Percentiles rank a stretch among this genome's conserved stretches.
Evolutionary conservation across 2,329 filamentous ascomycete genomes (phyloP).

Genomic region (Pseudovirgaria hyperparasitica): DNA sequence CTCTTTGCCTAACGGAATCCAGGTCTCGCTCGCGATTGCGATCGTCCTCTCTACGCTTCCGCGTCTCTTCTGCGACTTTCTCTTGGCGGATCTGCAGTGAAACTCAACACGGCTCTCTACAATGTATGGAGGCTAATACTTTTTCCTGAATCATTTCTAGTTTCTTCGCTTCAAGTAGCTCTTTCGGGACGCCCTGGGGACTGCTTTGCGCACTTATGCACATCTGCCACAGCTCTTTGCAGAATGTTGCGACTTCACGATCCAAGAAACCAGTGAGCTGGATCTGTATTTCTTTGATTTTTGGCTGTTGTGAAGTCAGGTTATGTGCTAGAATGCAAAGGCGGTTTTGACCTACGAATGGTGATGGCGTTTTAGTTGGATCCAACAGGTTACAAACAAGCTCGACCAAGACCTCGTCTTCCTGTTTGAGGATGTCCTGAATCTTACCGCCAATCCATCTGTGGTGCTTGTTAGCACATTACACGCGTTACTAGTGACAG

Average conservation of each 20-base stretch:
- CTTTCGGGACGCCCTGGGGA: constrained; percentile 83
- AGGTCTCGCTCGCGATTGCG: constrained; percentile 59
- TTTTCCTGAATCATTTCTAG: constrained; percentile 88
- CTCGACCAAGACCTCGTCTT: constrained; percentile 93
- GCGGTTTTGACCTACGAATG: constrained; percentile 50
- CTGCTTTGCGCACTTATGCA: constrained; percentile 82
- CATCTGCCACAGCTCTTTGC: constrained; percentile 86
- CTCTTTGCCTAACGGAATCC: constrained; percentile 53
- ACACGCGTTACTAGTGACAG: neutral
- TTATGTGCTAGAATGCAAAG: constrained; percentile 1
- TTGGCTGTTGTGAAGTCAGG: constrained; percentile 50
- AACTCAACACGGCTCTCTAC: constrained; percentile 10
- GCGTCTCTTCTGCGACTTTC: constrained; percentile 63
- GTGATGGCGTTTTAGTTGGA: too few relatives aligned
- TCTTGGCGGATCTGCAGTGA: constrained; percentile 54
- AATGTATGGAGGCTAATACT: constrained; percentile 15
- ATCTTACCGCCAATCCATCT: constrained; percentile 93
- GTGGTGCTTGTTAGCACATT: constrained; percentile 1
- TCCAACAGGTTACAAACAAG: constrained; percentile 61
- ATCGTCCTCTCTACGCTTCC: constrained; percentile 57
- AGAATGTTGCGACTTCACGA: constrained; percentile 78
- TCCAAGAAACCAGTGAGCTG: constrained; percentile 91
- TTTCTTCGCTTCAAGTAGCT: constrained; percentile 93
- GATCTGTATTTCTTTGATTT: constrained; percentile 91
- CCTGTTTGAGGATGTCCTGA: constrained; percentile 73